Evolutionary conservation across 192 early-diverging fungal genomes (phyloP).

Genomic region (Coemansia sp.): DNA sequence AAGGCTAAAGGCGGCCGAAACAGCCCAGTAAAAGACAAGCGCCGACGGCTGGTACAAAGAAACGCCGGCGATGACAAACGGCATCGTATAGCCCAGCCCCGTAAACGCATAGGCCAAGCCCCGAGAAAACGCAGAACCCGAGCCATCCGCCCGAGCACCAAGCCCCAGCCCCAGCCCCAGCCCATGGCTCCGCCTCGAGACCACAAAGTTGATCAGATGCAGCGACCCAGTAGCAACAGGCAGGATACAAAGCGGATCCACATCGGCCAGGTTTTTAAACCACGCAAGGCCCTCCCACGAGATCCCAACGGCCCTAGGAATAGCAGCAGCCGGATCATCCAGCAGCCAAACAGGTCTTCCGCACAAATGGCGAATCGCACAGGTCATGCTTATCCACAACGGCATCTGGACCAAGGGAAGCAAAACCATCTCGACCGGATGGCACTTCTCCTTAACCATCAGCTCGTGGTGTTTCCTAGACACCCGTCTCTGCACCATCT

Average conservation of each 20-base stretch:
- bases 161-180: background rate
- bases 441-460: constrained; percentile 38
- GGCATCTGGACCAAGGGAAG: constrained; percentile 43
- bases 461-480: constrained; percentile 22
- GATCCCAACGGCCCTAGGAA: constrained; percentile 24
- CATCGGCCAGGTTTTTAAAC: constrained; percentile 27
- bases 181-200: background rate
- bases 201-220: constrained; percentile 20
- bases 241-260: constrained; percentile 21
- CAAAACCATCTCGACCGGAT: constrained; percentile 24
- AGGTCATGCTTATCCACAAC: constrained; percentile 40
- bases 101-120: background rate
- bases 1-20: constrained; percentile 26
- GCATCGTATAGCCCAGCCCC: background rate
- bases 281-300: constrained; percentile 34
- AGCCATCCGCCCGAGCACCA: too few relatives aligned
- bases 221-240: constrained; percentile 10
- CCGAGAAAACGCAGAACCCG: constrained; percentile 5
- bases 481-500: constrained; percentile 9
- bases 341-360: constrained; percentile 12
- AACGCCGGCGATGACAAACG: constrained; percentile 7
- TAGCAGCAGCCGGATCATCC: background rate
- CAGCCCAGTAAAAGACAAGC: constrained; percentile 34
- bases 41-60: constrained; percentile 17
- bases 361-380: constrained; percentile 32